Conservation (phyloP, 2,329 filamentous ascomycete species). For the Cercospora zeina region DNA sequence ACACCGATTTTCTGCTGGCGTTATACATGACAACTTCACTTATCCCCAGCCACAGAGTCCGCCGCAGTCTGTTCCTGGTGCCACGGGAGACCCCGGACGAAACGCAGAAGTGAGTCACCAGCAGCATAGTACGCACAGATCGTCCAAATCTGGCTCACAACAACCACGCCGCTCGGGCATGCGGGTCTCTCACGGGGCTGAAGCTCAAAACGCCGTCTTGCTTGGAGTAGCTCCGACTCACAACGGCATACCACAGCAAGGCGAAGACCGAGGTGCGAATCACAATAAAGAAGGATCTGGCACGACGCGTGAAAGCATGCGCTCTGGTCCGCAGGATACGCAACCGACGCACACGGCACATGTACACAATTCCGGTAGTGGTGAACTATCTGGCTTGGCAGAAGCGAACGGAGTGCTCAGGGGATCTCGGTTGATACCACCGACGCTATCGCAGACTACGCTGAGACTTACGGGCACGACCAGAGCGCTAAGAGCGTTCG, state of each 20-base stretch:
- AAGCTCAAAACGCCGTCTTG: constrained; percentile 4
- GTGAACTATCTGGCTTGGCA: constrained; percentile 13
- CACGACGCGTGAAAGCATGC: constrained; percentile 29
- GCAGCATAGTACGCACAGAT: background rate
- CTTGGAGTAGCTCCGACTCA: constrained; percentile 1
- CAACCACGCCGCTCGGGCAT: constrained; percentile 11
- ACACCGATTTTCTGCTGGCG: constrained; percentile 11
- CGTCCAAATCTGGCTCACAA: constrained; percentile 3
- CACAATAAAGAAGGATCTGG: constrained; percentile 15
- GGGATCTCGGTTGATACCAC: constrained; percentile 2
- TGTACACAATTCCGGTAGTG: constrained; percentile 22
- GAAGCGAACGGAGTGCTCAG: constrained; percentile 15
- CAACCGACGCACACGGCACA: constrained; percentile 31
- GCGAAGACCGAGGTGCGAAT: constrained; percentile 7
- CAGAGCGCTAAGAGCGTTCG: constrained; percentile 26
- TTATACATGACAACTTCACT: constrained; percentile 1
- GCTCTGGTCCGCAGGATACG: constrained; percentile 25
- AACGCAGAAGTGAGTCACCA: background rate
- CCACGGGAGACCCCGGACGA: background rate
- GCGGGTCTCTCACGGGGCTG: constrained; percentile 14
- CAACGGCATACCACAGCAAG: constrained; percentile 6
- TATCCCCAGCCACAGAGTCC: background rate
- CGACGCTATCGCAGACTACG: constrained; percentile 23
- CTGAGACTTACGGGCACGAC: constrained; percentile 25
- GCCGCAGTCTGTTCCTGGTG: constrained; percentile 11